phyloP scores from a whole-genome alignment of 2,329 filamentous ascomycete genomes.

The Trichoderma sp. region DNA sequence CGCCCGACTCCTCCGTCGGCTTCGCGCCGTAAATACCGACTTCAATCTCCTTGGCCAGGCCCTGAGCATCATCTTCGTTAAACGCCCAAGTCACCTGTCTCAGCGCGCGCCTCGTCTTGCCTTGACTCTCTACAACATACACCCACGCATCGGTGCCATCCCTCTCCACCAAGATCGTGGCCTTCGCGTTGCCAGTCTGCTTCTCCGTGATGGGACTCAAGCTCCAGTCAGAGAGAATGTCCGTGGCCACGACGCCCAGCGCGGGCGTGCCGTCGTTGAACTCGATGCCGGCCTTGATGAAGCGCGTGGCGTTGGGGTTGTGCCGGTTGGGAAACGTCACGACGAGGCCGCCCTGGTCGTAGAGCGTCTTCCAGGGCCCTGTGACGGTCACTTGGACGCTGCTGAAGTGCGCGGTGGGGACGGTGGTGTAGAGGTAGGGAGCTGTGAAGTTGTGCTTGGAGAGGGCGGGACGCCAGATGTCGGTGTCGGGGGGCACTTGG shows the following conservation, averaged over 20 bases:
- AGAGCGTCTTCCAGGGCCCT: constrained; percentile 22
- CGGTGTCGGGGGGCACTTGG: constrained; percentile 22
- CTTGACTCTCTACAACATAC: constrained; percentile 17
- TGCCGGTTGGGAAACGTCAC: constrained; percentile 15
- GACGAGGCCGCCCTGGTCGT: constrained; percentile 24
- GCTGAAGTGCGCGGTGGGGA: constrained; percentile 14
- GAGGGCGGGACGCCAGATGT: constrained; percentile 22
- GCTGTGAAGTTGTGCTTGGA: constrained; percentile 22
- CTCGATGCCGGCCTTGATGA: constrained; percentile 24
- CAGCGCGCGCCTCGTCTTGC: constrained; percentile 15
- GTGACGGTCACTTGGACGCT: constrained; percentile 23
- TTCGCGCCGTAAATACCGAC: constrained; percentile 24
- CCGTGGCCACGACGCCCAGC: constrained; percentile 22
- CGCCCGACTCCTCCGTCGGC: constrained; percentile 21
- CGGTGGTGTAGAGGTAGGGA: constrained; percentile 21
- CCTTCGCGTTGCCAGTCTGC: constrained; percentile 16
- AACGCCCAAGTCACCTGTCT: constrained; percentile 23
- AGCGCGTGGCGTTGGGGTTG: constrained; percentile 13
- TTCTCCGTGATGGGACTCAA: constrained; percentile 20
- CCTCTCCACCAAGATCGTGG: constrained; percentile 21
- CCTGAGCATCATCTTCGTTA: constrained; percentile 19
- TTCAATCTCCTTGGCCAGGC: constrained; percentile 13
- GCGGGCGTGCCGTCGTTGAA: constrained; percentile 21
- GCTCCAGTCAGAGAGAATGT: constrained; percentile 23
- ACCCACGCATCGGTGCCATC: constrained; percentile 23